Evolutionary conservation across 1,284 basidiomycete genomes (phyloP), one percentile per base, ranked within the genome.

Genomic region (Fistulinella staudtii): DNA sequence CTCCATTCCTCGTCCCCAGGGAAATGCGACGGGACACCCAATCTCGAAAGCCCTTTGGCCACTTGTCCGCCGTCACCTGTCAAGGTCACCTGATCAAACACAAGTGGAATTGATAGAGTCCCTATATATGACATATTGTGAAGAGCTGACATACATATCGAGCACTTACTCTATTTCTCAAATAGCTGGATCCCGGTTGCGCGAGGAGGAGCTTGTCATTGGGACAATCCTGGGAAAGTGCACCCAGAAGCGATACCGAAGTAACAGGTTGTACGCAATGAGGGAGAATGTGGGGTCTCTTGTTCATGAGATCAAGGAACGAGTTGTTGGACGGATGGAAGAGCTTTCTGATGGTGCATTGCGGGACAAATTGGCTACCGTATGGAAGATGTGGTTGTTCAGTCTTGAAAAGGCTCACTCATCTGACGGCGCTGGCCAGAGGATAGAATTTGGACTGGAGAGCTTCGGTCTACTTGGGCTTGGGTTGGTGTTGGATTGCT

Each of bases 221-320:
- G 85, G 85, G 13, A 81, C 82, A 0, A 89, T 90, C 47, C 65
- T 86, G 30, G 81, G 80, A 1, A 80, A 79, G 43, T 80, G 77
- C 53, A 62, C 75, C 2, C 79, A 85, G 51, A 74, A 68, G 42
- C 66, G 80, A 27, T 81, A 75, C 71, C 68, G 84, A 48, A 72
- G 63, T 37, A 77, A 80, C 51, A 71, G 83, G 28, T 76, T 76
- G 45, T 71, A 79, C 43, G 72, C 79, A 15, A 83, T 89, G 82
- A 70, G 72, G 35, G 65, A 76, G 8, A 82, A 86, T 52, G 62
- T 76, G 3, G 63, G 57, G n/a, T 72, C 66, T 27, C 68, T 86
- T 21, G 76, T 79, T n/a, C 63, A 68, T 4, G 75, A 82, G 38
- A 66, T 77, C 10, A 73, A 72, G 49, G 44, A n/a, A 36, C 67